Percentiles rank a stretch among this genome's conserved stretches.
These are phyloP conservation scores for Sphagnum tenellum DNA, from an alignment of 225 moss, liverwort and hornwort genomes.

Conservation along the genomic window DNA sequence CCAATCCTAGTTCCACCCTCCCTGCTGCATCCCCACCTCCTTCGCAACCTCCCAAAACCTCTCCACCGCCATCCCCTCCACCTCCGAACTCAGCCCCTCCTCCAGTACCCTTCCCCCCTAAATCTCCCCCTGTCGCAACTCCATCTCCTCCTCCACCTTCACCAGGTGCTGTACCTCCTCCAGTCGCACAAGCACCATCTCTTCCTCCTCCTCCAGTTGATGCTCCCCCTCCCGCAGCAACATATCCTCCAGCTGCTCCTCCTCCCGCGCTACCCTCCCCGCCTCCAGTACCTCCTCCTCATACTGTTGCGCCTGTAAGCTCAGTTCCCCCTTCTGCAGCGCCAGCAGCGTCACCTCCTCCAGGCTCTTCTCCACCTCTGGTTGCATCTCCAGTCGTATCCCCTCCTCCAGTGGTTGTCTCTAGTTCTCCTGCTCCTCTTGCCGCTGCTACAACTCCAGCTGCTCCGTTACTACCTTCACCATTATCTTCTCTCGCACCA, in stretches of 20 bases:
- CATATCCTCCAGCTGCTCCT: background rate
- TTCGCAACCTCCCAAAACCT: background rate
- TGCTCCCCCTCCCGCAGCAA: background rate
- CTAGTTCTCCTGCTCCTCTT: conserved; percentile 1
- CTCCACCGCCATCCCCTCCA: conserved; percentile 6
- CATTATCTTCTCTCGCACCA: background rate
- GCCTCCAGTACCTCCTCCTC: too few relatives aligned
- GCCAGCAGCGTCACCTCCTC: too few relatives aligned
- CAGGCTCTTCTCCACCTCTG: too few relatives aligned
- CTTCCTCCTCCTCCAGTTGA: background rate
- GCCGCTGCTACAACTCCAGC: background rate
- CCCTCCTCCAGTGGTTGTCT: background rate
- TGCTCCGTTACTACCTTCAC: background rate
- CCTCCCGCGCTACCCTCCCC: too few relatives aligned
- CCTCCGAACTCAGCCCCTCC: background rate
- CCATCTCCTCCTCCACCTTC: background rate
- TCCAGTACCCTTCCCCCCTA: background rate
- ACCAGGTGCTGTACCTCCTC: background rate
- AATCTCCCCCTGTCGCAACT: background rate
- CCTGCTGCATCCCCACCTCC: background rate
- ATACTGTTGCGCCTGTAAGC: too few relatives aligned
- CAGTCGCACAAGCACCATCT: background rate
- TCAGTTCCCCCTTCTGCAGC: too few relatives aligned
- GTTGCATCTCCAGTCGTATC: background rate
- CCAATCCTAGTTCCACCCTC: background rate